Percentiles rank a stretch among this genome's conserved stretches.
Evolutionary conservation across 768 basidiomycete genomes (phyloP).

Genomic region (Amanita polypyramis): DNA sequence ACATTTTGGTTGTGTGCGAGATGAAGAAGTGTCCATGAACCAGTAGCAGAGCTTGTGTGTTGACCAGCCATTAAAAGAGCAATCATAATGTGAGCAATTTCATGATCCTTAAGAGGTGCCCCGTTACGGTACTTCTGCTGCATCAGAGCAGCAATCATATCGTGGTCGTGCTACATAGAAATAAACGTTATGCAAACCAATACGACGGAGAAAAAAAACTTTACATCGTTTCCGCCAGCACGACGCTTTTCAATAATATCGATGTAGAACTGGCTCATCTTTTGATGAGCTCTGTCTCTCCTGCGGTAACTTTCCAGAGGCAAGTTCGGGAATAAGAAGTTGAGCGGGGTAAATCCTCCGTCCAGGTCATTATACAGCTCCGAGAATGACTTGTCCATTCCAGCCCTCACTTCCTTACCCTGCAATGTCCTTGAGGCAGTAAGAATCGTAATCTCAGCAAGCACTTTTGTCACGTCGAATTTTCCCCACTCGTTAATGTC

Average conservation of each 20-base stretch:
- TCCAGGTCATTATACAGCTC: constrained; percentile 82
- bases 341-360: constrained; percentile 91
- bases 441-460: constrained; percentile 88
- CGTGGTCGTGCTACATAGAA: constrained; percentile 47
- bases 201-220: constrained; percentile 8
- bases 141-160: constrained; percentile 87
- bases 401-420: constrained; percentile 77
- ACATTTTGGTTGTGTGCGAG: constrained; percentile 67
- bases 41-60: constrained; percentile 91
- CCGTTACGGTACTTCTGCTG: constrained; percentile 81
- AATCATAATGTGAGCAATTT: constrained; percentile 98
- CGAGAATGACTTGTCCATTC: constrained; percentile 77
- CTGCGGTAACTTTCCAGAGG: constrained; percentile 85
- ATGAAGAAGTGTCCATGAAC: constrained; percentile 85
- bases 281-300: constrained; percentile 83
- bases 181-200: constrained; percentile 3
- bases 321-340: constrained; percentile 90
- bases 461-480: constrained; percentile 62
- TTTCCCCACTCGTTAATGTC: constrained; percentile 68
- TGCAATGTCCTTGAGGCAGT: constrained; percentile 92
- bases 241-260: constrained; percentile 73
- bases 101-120: constrained; percentile 65
- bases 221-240: constrained; percentile 33
- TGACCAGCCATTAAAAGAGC: constrained; percentile 99
- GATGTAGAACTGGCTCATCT: constrained; percentile 91